Evolutionary conservation across 148 eudicot genomes (phyloP).

Genomic region (Oxyria digyna): DNA sequence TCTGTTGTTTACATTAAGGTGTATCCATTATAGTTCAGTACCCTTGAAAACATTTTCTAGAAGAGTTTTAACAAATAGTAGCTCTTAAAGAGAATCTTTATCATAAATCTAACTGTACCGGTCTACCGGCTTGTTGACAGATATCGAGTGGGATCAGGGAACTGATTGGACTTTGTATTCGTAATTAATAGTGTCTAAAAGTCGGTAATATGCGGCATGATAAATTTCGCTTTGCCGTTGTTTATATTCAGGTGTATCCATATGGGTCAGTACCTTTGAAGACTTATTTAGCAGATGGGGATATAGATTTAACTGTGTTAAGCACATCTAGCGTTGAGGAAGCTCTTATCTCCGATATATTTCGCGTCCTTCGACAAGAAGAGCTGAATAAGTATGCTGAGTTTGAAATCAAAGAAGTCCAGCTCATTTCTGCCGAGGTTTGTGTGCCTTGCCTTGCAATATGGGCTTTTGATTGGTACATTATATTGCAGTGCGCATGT

Average conservation of each 20-base stretch:
- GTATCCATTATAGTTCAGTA: too few relatives aligned
- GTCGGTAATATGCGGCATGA: neutral
- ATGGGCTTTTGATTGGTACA: neutral
- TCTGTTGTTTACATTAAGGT: too few relatives aligned
- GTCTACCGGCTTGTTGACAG: neutral
- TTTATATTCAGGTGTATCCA: constrained; percentile 26
- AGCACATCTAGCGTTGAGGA: constrained; percentile 24
- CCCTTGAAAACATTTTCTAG: constrained; percentile 10
- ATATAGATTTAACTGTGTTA: constrained; percentile 47
- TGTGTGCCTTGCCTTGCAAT: neutral
- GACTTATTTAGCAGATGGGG: constrained; percentile 62
- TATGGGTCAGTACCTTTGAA: constrained; percentile 64
- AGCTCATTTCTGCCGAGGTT: constrained; percentile 64
- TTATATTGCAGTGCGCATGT: neutral
- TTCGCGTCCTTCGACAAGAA: constrained; percentile 29
- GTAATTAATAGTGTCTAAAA: neutral
- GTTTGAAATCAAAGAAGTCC: constrained; percentile 39
- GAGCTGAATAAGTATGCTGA: constrained; percentile 37
- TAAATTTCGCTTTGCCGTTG: neutral
- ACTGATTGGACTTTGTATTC: neutral
- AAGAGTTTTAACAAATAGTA: neutral
- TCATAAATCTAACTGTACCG: neutral
- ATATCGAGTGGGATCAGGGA: neutral
- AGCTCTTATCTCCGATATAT: constrained; percentile 29
- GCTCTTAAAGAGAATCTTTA: neutral